Evolutionary conservation across 129 eudicot genomes (phyloP), one percentile per base, ranked within the genome.

Genomic region (Erigeron canadensis): DNA sequence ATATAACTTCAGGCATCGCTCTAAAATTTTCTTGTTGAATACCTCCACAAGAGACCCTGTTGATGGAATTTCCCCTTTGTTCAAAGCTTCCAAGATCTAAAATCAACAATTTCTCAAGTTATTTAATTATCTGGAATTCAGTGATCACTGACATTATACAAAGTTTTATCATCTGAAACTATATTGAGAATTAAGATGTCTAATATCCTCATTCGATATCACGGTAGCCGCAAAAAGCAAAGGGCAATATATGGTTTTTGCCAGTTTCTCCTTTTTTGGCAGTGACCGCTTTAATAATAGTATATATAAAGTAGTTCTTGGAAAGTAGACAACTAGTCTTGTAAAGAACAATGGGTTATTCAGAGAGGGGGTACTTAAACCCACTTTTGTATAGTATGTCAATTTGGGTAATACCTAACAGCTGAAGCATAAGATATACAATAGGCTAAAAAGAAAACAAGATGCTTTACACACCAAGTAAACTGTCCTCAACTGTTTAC

Each of bases 41-140:
- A 94, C 84, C 84, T 94, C 99, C 77, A 94, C 99, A 55, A 94
- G 94, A 57, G 97, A 94, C 47, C 99, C 99, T 19, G 99, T 90
- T 53, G 99, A 80, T 38, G 99, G 99, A 71, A 94, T 94, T 82
- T 94, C 99, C 71, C 99, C 99, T 72, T 94, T 88, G 72, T 94
- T 94, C 77, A 94, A 73, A 65, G 99, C 99, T 66, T 87, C 97
- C 78, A 94, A 86, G 61, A 94, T 94, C 99, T 94, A 70, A 77
- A 23, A 44, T 22, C 67, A 83, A 7, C 51, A 40, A 22, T 23
- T 42, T 28, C 58, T 22, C 15, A 21, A 13, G 34, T 28, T 28
- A 28, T 28, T 28, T 28, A 28, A 66, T 22, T 51, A 10, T 4
- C 34, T 50, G 19, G 16, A 12, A 50, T 50, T 50, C 56, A 50